Evolutionary conservation across 108 stramenopile genomes (phyloP).

Genomic region (Skeletonema costatum): DNA sequence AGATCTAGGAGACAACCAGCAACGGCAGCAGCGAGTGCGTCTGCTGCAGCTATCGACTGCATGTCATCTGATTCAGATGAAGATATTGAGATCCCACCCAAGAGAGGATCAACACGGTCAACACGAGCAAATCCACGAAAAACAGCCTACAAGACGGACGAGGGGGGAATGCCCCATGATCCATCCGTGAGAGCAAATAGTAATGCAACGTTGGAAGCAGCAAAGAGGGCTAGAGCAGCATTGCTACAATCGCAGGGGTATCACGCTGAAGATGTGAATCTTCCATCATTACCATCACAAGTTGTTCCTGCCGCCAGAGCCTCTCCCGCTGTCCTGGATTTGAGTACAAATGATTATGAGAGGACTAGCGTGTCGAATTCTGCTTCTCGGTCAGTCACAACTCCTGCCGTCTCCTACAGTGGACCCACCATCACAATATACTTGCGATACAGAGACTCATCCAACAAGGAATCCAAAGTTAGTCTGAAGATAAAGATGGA

Average conservation of each 20-base stretch:
- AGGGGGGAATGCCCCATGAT: conserved; percentile 1
- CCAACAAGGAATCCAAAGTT: conserved; percentile 21
- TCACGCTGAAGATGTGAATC: conserved; percentile 60
- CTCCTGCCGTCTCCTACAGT: conserved; percentile 4
- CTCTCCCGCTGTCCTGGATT: background rate
- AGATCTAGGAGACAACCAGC: background rate
- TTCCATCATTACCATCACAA: conserved; percentile 11
- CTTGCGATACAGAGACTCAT: conserved; percentile 23
- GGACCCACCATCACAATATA: conserved; percentile 18
- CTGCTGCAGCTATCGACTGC: background rate
- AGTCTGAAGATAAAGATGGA: conserved; percentile 36
- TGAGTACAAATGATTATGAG: conserved; percentile 4
- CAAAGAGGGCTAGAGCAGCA: conserved; percentile 20
- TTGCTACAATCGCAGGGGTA: conserved; percentile 54
- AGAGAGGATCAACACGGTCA: background rate
- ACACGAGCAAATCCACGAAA: background rate
- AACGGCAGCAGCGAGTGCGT: background rate
- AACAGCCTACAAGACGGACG: background rate
- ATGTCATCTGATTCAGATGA: background rate
- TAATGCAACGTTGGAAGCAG: conserved; percentile 6
- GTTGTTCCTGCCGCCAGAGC: background rate
- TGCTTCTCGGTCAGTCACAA: background rate
- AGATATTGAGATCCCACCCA: background rate
- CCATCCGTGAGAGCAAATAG: conserved; percentile 20
- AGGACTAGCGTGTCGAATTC: conserved; percentile 8